A percentile compares a stretch with the other conserved stretches of the same genome.
phyloP scores from a whole-genome alignment of 2,329 filamentous ascomycete species.

The Zasmidium citrigriseum region DNA sequence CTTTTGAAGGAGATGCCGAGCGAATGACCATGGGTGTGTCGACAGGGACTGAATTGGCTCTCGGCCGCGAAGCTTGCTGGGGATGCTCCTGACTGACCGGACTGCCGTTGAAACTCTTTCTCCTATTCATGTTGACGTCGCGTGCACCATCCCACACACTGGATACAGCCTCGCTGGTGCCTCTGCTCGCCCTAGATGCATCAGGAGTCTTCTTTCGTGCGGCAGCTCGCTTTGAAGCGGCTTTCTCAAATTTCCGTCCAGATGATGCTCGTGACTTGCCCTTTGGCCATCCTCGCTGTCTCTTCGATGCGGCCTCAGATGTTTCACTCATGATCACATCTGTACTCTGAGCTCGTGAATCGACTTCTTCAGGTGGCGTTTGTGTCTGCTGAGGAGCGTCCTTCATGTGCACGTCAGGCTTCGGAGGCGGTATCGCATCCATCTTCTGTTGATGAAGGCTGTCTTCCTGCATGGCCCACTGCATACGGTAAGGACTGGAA shows the following conservation, averaged over 20 bases:
- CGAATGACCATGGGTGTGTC: slow-evolving; percentile 31
- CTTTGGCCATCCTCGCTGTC: slow-evolving; percentile 46
- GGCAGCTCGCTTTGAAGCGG: slow-evolving; percentile 28
- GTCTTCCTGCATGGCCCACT: neutral
- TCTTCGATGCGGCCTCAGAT: slow-evolving; percentile 22
- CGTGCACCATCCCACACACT: slow-evolving; percentile 9
- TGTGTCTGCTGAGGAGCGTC: slow-evolving; percentile 37
- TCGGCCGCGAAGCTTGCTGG: neutral
- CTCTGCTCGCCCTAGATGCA: slow-evolving; percentile 35
- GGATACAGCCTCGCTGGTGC: slow-evolving; percentile 3
- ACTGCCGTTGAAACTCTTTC: slow-evolving; percentile 30
- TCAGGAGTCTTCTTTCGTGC: slow-evolving; percentile 36
- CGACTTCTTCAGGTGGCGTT: slow-evolving; percentile 42
- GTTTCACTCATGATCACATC: slow-evolving; percentile 26
- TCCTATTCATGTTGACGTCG: slow-evolving; percentile 16
- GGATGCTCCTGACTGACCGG: neutral
- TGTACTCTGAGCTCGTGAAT: slow-evolving; percentile 23
- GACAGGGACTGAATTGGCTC: slow-evolving; percentile 31
- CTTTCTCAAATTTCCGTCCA: slow-evolving; percentile 38
- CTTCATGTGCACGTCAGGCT: slow-evolving; percentile 11
- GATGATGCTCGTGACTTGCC: slow-evolving; percentile 47
- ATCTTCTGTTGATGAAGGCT: neutral
- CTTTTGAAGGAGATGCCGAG: slow-evolving; percentile 27
- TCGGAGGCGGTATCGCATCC: neutral
- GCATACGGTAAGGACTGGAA: slow-evolving; percentile 9